Evolutionary conservation across 2,329 filamentous ascomycete genomes (phyloP).

Genomic region (Aspergillus calidoustus): DNA sequence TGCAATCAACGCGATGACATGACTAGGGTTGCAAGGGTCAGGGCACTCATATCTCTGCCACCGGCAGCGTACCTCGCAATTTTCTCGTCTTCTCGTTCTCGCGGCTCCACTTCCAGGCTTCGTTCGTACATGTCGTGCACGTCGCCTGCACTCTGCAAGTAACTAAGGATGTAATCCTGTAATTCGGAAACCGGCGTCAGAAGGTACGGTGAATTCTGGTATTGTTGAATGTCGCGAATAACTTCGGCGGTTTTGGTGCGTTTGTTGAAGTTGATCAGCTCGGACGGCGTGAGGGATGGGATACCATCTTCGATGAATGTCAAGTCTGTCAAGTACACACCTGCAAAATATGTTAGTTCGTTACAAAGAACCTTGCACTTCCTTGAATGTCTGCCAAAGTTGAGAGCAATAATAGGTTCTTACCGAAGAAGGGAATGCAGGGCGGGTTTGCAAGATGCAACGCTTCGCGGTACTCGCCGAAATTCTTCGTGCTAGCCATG

Average conservation of each 20-base stretch:
- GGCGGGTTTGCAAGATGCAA: constrained; percentile 92
- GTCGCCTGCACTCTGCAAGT: constrained; percentile 93
- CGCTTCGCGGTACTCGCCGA: constrained; percentile 92
- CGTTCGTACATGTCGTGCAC: constrained; percentile 99
- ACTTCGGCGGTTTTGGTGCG: constrained; percentile 97
- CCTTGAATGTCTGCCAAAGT: neutral
- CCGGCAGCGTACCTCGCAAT: constrained; percentile 81
- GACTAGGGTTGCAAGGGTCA: constrained; percentile 40
- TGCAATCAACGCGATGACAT: constrained; percentile 38
- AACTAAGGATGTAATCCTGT: constrained; percentile 94
- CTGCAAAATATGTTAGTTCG: constrained; percentile 49
- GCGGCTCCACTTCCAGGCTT: constrained; percentile 88
- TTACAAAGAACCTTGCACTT: neutral
- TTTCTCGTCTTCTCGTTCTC: constrained; percentile 98
- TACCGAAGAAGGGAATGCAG: constrained; percentile 98
- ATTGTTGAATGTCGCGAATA: constrained; percentile 97
- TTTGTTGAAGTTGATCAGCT: constrained; percentile 98
- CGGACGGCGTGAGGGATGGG: constrained; percentile 92
- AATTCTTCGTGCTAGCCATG: constrained; percentile 98
- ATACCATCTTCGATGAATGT: constrained; percentile 99
- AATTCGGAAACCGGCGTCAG: constrained; percentile 87
- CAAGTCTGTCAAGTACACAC: constrained; percentile 94
- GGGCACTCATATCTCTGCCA: constrained; percentile 39
- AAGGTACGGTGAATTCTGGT: constrained; percentile 96
- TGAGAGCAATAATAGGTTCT: constrained; percentile 46